Base-by-base conservation (phyloP, 2,329 filamentous ascomycete species). In the Leptographium lundbergii region DNA sequence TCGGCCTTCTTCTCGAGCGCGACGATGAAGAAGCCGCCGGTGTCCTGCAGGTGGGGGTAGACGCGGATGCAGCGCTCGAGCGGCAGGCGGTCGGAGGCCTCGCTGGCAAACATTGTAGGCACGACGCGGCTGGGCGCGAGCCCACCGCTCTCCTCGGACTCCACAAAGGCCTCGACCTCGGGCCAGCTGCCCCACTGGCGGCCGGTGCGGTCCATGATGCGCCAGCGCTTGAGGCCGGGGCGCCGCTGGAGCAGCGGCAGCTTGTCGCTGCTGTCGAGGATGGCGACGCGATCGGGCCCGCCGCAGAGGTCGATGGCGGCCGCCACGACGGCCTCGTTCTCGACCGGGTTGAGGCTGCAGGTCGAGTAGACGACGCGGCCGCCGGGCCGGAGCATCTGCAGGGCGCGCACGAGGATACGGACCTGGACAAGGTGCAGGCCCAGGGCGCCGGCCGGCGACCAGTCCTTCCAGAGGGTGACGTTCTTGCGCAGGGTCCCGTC, bases 261-360 rank as follows among this genome's bases (percentile, higher is more conserved):
- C 68, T 87, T 79, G 64, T 88, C 80, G 68, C 84, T 87, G 73
- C 88, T 94, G 71, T 96, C 90, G 59, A 97, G 72, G 52, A 99
- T 85, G 64, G 87, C 81, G 56, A 99, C 87, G 68, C 91, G 94
- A 17, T 81, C 78, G 4, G 82, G 73, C 3, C 94, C 94, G 62
- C 94, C 94, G 67, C 91, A 97, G 59, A 91, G 82, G 66, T 91
- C 87, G 66, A 99, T 91, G 13, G 94, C 94, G 29, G 87, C 86
- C 1, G 89, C 85, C 61, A 99, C 78, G 19, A 97, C 91, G 7
- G 94, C 87, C 74, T 99, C 94, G 68, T 99, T 96, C 76, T 99
- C 94, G 32, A 97, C 84, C 0, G 94, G 94, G 74, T 99, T 99
- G 88, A 99, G 90, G 72, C 91, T 96, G 79, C 94, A 99, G 24